phyloP scores from a whole-genome alignment of 768 basidiomycete genomes.

The Mycena vulgaris region DNA sequence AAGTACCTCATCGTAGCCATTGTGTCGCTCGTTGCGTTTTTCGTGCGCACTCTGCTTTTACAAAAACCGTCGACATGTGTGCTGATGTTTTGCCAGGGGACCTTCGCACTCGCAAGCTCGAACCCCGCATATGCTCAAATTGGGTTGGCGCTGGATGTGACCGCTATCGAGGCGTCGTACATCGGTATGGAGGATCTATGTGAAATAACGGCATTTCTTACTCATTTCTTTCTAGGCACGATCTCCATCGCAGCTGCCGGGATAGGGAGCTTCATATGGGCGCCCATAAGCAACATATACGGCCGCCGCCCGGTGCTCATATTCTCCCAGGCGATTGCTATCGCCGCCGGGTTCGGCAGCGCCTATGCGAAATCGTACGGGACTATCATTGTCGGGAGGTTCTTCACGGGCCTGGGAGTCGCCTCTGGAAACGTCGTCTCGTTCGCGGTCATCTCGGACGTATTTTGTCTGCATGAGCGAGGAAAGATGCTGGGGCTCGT shows the following conservation, averaged over 20 bases:
- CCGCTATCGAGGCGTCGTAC: conserved; percentile 33
- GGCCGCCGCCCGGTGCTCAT: conserved; percentile 44
- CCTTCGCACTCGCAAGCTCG: conserved; percentile 37
- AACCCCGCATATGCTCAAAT: conserved; percentile 44
- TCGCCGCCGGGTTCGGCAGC: conserved; percentile 36
- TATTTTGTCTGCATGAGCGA: conserved; percentile 38
- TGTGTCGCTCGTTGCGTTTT: conserved; percentile 36
- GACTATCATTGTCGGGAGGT: conserved; percentile 30
- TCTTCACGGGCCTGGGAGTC: conserved; percentile 38
- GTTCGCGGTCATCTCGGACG: conserved; percentile 35
- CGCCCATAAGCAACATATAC: conserved; percentile 44
- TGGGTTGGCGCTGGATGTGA: conserved; percentile 24
- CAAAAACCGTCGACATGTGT: no score
- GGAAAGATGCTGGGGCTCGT: conserved; percentile 40
- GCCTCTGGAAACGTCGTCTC: conserved; percentile 35
- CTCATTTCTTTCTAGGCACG: conserved; percentile 30
- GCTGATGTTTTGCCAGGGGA: conserved; percentile 18
- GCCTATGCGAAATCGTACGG: conserved; percentile 37
- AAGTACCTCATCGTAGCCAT: conserved; percentile 38
- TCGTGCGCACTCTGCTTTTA: conserved; percentile 20
- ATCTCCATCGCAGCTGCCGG: conserved; percentile 38
- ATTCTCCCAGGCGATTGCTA: conserved; percentile 36
- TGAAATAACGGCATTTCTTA: not conserved
- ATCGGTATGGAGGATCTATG: conserved; percentile 17
- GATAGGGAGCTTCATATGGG: conserved; percentile 42